phyloP scores from a whole-genome alignment of 2,329 filamentous ascomycete genomes.

The Diplodia scrobiculata region DNA sequence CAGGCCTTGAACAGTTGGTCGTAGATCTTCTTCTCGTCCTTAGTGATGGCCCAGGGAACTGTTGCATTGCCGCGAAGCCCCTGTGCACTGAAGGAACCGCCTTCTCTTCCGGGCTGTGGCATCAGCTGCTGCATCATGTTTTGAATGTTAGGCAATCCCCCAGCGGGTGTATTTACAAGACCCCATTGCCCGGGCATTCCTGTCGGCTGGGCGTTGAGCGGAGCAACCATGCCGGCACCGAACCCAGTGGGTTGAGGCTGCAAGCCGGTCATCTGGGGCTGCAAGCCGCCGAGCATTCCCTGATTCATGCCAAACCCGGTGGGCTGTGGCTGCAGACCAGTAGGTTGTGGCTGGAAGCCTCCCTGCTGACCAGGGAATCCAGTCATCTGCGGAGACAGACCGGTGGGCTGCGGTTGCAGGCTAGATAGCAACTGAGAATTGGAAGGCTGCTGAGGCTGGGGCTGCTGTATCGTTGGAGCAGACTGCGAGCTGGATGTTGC shows the following conservation, averaged over 20 bases:
- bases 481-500: conserved; percentile 48
- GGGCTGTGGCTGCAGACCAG: conserved; percentile 70
- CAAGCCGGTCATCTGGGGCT: conserved; percentile 74
- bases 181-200: conserved; percentile 95
- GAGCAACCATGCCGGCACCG: conserved; percentile 63
- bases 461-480: conserved; percentile 55
- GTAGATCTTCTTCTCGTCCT: conserved; percentile 96
- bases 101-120: conserved; percentile 90
- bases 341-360: conserved; percentile 43
- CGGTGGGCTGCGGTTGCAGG: conserved; percentile 57
- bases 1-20: conserved; percentile 93
- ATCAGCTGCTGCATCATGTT: conserved; percentile 92
- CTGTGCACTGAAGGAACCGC: conserved; percentile 74
- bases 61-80: conserved; percentile 91
- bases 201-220: conserved; percentile 89
- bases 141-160: conserved; percentile 90
- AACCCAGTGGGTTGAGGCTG: conserved; percentile 53
- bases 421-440: conserved; percentile 64
- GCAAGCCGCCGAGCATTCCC: conserved; percentile 72
- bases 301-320: conserved; percentile 64
- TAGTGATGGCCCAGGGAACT: conserved; percentile 97
- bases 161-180: conserved; percentile 90
- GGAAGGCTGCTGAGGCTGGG: conserved; percentile 65
- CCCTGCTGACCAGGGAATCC: conserved; percentile 50
- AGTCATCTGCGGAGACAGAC: conserved; percentile 44